Conservation (phyloP, 768 basidiomycete genomes). For the Russula ochroleuca region DNA sequence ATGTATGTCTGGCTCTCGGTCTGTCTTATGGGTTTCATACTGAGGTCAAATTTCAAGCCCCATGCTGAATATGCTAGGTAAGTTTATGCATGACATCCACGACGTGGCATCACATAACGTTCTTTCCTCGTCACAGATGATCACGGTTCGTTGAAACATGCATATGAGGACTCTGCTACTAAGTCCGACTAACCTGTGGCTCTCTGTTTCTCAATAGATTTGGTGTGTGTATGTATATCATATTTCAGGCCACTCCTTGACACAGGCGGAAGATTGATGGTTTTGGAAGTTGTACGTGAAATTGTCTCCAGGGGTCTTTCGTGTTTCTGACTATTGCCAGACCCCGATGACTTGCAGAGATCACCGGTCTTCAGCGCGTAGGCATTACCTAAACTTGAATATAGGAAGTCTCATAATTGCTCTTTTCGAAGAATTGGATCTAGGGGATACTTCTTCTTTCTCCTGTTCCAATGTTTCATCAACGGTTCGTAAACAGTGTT, state of each 20-base stretch:
- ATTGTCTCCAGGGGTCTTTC: neutral
- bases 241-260: neutral
- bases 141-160: conserved; percentile 52
- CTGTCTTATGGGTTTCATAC: neutral
- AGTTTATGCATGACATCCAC: conserved; percentile 27
- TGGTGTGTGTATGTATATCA: conserved; percentile 11
- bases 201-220: neutral
- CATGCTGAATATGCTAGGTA: conserved; percentile 85
- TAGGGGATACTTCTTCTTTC: conserved; percentile 86
- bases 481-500: conserved; percentile 47
- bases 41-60: conserved; percentile 45
- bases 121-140: conserved; percentile 50
- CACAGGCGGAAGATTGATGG: conserved; percentile 58
- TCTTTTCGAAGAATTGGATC: conserved; percentile 59
- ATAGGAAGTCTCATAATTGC: neutral
- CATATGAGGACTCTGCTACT: neutral
- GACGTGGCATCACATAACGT: conserved; percentile 1
- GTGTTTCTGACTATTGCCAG: conserved; percentile 36
- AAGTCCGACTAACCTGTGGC: neutral
- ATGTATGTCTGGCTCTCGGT: conserved; percentile 54
- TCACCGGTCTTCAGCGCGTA: conserved; percentile 71
- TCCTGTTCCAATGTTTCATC: conserved; percentile 92
- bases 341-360: conserved; percentile 74
- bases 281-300: conserved; percentile 70
- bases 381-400: conserved; percentile 27